Base-by-base conservation (phyloP, 169 alveolate species). In the Cyclospora cayetanensis region DNA sequence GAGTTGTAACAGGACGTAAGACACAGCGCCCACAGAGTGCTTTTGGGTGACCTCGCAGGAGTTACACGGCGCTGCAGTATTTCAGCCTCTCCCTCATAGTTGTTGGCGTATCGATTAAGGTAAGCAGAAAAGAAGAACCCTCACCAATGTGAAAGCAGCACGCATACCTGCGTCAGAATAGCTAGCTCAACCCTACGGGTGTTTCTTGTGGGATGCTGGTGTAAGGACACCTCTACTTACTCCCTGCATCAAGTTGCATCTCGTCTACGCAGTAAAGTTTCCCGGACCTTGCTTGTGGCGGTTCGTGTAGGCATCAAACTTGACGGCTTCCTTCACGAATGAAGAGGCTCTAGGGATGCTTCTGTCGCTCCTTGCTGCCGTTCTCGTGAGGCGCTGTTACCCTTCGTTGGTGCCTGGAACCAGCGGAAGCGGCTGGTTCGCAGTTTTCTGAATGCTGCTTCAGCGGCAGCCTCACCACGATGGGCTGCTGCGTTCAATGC, bases 31-130 rank as follows among this genome's bases (percentile, higher is more conserved):
- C 63, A 12, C 63, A 15, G 63, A 12, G 12, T 12, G 12, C 15
- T n/a, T 15, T 63, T 15, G 20, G 29, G 12, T 63, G 76, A 0
- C 35, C 20, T 1, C 25, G 86, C 86, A 76, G 86, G 42, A 12
- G 25, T n/a, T 42, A 41, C 25, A 41, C 86, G 18, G 22, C 68
- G 18, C 76, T 89, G 46, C 94, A 93, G 83, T 53, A 85, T 34
- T 39, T 93, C 34, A 93, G 95, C 11, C 90, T 93, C 77, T 22
- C 79, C 37, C 86, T 93, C 79, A 90, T 93, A 41, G 83, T 92
- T 11, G 90, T 68, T 84, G 95, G 95, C 42, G 82, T 93, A 55
- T 90, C 93, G 34, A 89, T 93, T 34, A 93, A 93, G 77, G 91
- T 93, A 43, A 65, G 90, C 89, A 74, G 55, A 35, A 65, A 50